Evolutionary conservation across 2,329 filamentous ascomycete species (phyloP).

Genomic region (Colletotrichum graminicola): DNA sequence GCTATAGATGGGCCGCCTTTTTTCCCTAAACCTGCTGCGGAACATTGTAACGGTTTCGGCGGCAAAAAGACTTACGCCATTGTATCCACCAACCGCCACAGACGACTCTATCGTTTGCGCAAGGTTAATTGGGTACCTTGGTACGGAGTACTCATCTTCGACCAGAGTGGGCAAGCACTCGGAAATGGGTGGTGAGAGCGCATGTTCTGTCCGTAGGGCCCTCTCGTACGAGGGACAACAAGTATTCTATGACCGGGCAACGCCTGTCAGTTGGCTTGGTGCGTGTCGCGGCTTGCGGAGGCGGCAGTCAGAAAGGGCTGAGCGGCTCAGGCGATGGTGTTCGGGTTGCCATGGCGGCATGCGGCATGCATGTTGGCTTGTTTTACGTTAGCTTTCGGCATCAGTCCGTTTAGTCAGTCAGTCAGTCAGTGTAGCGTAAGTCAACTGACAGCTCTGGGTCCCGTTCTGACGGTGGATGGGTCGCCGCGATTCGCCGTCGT

Average conservation of each 20-base stretch:
- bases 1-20: neutral
- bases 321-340: neutral
- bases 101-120: conserved; percentile 31
- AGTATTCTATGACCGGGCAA: conserved; percentile 27
- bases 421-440: conserved; percentile 1
- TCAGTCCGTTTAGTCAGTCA: neutral
- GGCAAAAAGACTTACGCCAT: conserved; percentile 37
- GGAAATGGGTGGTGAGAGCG: neutral
- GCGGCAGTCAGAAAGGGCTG: neutral
- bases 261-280: conserved; percentile 3
- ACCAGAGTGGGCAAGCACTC: neutral
- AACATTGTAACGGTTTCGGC: conserved; percentile 14
- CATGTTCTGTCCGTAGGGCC: neutral
- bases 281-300: conserved; percentile 13
- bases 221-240: conserved; percentile 11
- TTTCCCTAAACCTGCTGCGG: neutral
- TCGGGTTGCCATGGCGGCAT: neutral
- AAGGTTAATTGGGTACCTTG: conserved; percentile 25
- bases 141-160: neutral
- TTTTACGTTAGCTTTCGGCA: conserved; percentile 5
- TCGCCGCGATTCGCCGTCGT: neutral
- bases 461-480: neutral
- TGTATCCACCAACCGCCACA: conserved; percentile 24
- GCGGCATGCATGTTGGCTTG: conserved; percentile 6
- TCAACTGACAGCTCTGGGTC: neutral